phyloP scores from a whole-genome alignment of 2,329 filamentous ascomycete genomes.

The Neurospora sp. region DNA sequence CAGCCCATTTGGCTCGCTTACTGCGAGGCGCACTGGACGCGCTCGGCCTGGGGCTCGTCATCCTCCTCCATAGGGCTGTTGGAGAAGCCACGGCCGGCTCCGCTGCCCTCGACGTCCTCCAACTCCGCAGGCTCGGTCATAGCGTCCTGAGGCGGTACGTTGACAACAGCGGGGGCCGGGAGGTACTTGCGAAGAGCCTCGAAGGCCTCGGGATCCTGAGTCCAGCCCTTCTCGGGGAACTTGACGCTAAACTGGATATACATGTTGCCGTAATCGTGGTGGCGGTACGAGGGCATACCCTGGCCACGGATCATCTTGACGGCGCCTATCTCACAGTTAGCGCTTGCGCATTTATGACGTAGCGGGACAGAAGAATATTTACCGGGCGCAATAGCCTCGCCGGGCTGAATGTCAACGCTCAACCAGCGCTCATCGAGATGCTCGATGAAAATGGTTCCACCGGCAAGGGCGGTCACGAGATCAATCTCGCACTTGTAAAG shows the following conservation, averaged over 20 bases:
- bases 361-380: conserved; percentile 29
- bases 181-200: conserved; percentile 74
- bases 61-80: conserved; percentile 61
- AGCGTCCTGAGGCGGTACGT: conserved; percentile 64
- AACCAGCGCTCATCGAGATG: conserved; percentile 97
- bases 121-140: conserved; percentile 88
- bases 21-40: conserved; percentile 81
- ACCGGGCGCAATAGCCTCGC: conserved; percentile 91
- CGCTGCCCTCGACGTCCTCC: conserved; percentile 71
- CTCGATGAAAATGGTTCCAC: conserved; percentile 85
- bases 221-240: conserved; percentile 77
- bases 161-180: conserved; percentile 56
- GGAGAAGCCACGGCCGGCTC: conserved; percentile 58
- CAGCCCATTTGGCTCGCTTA: conserved; percentile 35
- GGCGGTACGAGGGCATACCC: conserved; percentile 92
- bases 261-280: conserved; percentile 91
- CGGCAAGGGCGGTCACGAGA: conserved; percentile 85
- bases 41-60: conserved; percentile 64
- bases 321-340: conserved; percentile 47
- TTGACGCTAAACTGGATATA: conserved; percentile 98
- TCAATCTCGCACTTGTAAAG: conserved; percentile 95
- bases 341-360: background rate
- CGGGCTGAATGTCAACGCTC: conserved; percentile 82
- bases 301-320: conserved; percentile 93
- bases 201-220: conserved; percentile 58